Percentiles rank a stretch among this genome's conserved stretches.
phyloP scores from a whole-genome alignment of 2,329 filamentous ascomycete species.

The Penicillium sp. region DNA sequence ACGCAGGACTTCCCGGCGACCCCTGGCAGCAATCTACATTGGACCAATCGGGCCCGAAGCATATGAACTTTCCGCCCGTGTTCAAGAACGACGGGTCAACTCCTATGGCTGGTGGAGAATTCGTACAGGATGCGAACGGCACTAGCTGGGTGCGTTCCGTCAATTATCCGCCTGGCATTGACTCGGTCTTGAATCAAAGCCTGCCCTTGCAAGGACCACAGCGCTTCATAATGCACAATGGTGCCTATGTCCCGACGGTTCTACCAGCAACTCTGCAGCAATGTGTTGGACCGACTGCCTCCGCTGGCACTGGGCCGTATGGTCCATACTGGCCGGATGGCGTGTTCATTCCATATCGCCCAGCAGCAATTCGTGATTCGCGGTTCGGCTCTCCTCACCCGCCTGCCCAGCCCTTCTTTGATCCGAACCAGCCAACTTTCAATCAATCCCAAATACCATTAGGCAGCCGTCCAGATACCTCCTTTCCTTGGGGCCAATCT shows the following conservation, averaged over 20 bases:
- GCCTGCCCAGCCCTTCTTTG: conserved; percentile 29
- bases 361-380: conserved; percentile 58
- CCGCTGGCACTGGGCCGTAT: conserved; percentile 58
- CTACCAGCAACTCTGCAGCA: conserved; percentile 62
- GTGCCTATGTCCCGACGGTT: conserved; percentile 59
- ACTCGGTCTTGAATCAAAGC: conserved; percentile 63
- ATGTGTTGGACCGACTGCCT: conserved; percentile 59
- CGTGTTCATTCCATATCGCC: conserved; percentile 61
- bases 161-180: conserved; percentile 55
- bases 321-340: conserved; percentile 66
- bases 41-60: conserved; percentile 34
- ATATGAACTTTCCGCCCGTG: conserved; percentile 41
- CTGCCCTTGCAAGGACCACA: conserved; percentile 45
- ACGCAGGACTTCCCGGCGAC: conserved; percentile 34
- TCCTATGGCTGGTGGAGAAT: conserved; percentile 28
- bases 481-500: conserved; percentile 36
- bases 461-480: conserved; percentile 27
- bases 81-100: conserved; percentile 41
- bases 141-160: conserved; percentile 47
- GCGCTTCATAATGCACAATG: conserved; percentile 46
- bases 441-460: conserved; percentile 30
- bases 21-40: conserved; percentile 33
- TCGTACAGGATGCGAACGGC: conserved; percentile 36
- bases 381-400: conserved; percentile 41
- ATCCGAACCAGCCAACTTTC: conserved; percentile 32